These are phyloP conservation scores for Ciborinia camelliae DNA, from an alignment of 2,329 filamentous ascomycete species.

Conservation along the genomic window DNA sequence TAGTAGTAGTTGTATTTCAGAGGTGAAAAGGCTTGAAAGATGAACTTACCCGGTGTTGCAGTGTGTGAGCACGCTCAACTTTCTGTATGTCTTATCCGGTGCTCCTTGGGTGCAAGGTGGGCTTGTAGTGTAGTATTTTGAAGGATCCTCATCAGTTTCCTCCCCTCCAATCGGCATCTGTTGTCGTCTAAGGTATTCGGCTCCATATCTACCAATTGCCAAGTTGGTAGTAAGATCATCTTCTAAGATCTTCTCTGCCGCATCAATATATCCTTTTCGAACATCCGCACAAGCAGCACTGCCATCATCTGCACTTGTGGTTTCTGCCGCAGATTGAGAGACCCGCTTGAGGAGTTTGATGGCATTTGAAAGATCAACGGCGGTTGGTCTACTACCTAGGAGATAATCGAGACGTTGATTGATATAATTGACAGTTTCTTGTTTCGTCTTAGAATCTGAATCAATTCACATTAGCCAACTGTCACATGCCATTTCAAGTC, in stretches of 20 bases:
- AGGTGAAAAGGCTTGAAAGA: neutral
- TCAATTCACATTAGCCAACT: neutral
- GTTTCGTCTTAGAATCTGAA: conserved; percentile 33
- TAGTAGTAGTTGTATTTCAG: conserved; percentile 11
- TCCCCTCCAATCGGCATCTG: conserved; percentile 32
- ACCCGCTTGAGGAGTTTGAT: conserved; percentile 71
- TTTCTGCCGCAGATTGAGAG: conserved; percentile 50
- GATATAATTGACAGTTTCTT: conserved; percentile 68
- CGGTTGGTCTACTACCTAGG: conserved; percentile 84
- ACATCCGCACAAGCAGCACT: conserved; percentile 46
- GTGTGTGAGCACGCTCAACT: conserved; percentile 86
- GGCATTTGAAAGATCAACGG: conserved; percentile 91
- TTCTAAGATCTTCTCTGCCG: conserved; percentile 81
- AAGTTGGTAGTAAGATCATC: conserved; percentile 87
- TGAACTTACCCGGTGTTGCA: conserved; percentile 82
- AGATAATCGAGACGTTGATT: conserved; percentile 78
- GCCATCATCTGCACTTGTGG: conserved; percentile 27
- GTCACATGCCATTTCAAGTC: neutral
- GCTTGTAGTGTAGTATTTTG: conserved; percentile 38
- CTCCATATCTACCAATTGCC: conserved; percentile 77
- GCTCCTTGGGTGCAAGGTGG: conserved; percentile 40
- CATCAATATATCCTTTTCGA: conserved; percentile 66
- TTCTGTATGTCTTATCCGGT: conserved; percentile 47
- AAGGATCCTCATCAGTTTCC: conserved; percentile 27
- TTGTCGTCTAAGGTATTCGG: conserved; percentile 66